These are phyloP conservation scores for Coriaria nepalensis DNA, from an alignment of 306 rosid genomes.

Conservation along the genomic window DNA sequence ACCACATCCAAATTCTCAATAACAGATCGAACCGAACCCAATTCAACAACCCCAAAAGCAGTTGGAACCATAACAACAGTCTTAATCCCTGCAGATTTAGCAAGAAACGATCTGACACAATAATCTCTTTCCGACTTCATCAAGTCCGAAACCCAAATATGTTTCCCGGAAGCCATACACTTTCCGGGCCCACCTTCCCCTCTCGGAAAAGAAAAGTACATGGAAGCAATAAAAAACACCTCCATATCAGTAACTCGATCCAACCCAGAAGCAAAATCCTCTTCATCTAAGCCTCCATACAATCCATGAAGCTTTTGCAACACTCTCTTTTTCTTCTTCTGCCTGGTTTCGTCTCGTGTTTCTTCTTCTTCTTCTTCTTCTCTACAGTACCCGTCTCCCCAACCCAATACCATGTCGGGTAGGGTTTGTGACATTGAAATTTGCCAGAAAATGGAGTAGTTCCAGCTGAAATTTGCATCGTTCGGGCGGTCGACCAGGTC, in stretches of 20 bases:
- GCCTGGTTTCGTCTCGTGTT: slow-evolving; percentile 34
- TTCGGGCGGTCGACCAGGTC: slow-evolving; percentile 71
- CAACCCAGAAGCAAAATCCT: slow-evolving; percentile 52
- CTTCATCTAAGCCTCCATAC: slow-evolving; percentile 67
- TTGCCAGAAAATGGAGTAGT: slow-evolving; percentile 86
- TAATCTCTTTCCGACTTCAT: slow-evolving; percentile 35
- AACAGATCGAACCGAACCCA: slow-evolving; percentile 59
- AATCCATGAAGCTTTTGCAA: slow-evolving; percentile 63
- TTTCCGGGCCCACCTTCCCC: slow-evolving; percentile 96
- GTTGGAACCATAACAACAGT: slow-evolving; percentile 78
- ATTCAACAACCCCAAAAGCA: slow-evolving; percentile 63
- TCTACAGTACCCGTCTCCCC: slow-evolving; percentile 90
- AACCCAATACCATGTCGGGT: slow-evolving; percentile 56
- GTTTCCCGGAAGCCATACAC: slow-evolving; percentile 58
- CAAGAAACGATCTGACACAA: slow-evolving; percentile 61
- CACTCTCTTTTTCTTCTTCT: slow-evolving; percentile 62
- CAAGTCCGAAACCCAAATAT: slow-evolving; percentile 41
- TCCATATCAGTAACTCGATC: slow-evolving; percentile 72
- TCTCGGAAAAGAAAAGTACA: slow-evolving; percentile 69
- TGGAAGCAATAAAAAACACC: slow-evolving; percentile 79
- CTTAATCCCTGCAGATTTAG: slow-evolving; percentile 63
- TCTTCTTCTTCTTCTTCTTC: slow-evolving; percentile 52
- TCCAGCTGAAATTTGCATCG: slow-evolving; percentile 61
- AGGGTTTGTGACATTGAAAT: slow-evolving; percentile 56
- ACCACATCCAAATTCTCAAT: slow-evolving; percentile 45